Evolutionary conservation across 495 filamentous ascomycete species (phyloP).

Genomic region (Penicilliopsis zonata): DNA sequence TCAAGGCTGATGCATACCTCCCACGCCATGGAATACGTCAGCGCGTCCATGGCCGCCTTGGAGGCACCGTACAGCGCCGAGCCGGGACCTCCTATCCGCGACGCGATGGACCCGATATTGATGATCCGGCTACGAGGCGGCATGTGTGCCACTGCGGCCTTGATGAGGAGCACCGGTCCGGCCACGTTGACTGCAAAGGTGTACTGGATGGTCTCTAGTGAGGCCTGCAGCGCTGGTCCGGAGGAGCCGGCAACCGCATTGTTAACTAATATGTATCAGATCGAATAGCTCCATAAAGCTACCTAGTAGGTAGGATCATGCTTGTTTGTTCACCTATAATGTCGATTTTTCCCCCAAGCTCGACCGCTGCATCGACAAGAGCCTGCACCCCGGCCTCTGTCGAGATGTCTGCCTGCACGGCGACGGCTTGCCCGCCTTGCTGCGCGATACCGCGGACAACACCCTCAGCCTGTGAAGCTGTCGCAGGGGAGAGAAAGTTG

Average conservation of each 20-base stretch:
- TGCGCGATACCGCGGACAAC: background rate
- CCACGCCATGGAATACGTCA: conserved; percentile 28
- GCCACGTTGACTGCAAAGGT: conserved; percentile 32
- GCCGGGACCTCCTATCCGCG: conserved; percentile 22
- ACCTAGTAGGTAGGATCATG: conserved; percentile 2
- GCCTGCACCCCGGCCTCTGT: conserved; percentile 5
- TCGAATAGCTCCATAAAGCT: too few relatives aligned
- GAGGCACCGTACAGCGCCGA: conserved; percentile 27
- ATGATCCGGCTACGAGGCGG: conserved; percentile 37
- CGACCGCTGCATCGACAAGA: conserved; percentile 3
- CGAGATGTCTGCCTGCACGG: conserved; percentile 22
- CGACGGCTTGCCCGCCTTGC: conserved; percentile 6
- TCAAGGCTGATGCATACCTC: conserved; percentile 20
- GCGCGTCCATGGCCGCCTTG: conserved; percentile 35
- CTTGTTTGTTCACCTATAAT: conserved; percentile 14
- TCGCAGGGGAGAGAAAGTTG: conserved; percentile 1
- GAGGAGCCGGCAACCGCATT: background rate
- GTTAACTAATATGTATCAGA: too few relatives aligned
- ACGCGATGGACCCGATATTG: conserved; percentile 39
- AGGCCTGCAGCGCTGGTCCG: conserved; percentile 2
- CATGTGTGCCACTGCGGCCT: conserved; percentile 36
- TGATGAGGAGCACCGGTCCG: conserved; percentile 22
- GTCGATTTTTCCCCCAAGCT: conserved; percentile 16
- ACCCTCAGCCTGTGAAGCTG: background rate
- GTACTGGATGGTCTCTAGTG: conserved; percentile 16